These are phyloP conservation scores for Plasmopara muralis DNA, from an alignment of 352 stramenopile species.

Conservation along the genomic window DNA sequence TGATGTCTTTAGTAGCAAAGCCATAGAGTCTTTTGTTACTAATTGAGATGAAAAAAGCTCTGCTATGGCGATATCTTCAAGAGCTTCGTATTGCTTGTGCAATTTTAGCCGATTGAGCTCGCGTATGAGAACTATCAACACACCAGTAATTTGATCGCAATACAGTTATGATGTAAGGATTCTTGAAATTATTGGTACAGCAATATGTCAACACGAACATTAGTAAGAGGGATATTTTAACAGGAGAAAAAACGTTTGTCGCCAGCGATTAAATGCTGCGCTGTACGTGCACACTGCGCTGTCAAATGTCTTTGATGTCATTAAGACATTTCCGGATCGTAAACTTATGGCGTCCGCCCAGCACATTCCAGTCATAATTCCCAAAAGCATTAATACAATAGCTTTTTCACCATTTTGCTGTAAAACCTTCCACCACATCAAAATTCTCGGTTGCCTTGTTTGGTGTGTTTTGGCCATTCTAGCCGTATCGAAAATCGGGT, in stretches of 20 bases:
- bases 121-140: slow-evolving; percentile 44
- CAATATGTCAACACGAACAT: background rate
- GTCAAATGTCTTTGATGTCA: slow-evolving; percentile 5
- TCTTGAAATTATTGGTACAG: background rate
- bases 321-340: slow-evolving; percentile 9
- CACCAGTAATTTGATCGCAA: slow-evolving; percentile 27
- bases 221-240: slow-evolving; percentile 69
- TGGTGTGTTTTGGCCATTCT: slow-evolving; percentile 10
- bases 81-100: slow-evolving; percentile 15
- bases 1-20: background rate
- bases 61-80: slow-evolving; percentile 3
- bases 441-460: slow-evolving; percentile 8
- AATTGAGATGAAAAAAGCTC: slow-evolving; percentile 17
- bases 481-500: background rate
- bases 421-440: slow-evolving; percentile 12
- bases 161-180: slow-evolving; percentile 26
- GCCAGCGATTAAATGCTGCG: slow-evolving; percentile 40
- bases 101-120: slow-evolving; percentile 26
- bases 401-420: slow-evolving; percentile 33
- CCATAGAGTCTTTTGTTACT: slow-evolving; percentile 8
- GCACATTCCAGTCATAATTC: slow-evolving; percentile 48
- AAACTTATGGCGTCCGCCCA: slow-evolving; percentile 64
- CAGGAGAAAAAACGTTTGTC: slow-evolving; percentile 55
- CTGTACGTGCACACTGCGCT: slow-evolving; percentile 50
- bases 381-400: slow-evolving; percentile 41